Conservation (phyloP, 345 rosid genomes). For the Syzygium aqueum region DNA sequence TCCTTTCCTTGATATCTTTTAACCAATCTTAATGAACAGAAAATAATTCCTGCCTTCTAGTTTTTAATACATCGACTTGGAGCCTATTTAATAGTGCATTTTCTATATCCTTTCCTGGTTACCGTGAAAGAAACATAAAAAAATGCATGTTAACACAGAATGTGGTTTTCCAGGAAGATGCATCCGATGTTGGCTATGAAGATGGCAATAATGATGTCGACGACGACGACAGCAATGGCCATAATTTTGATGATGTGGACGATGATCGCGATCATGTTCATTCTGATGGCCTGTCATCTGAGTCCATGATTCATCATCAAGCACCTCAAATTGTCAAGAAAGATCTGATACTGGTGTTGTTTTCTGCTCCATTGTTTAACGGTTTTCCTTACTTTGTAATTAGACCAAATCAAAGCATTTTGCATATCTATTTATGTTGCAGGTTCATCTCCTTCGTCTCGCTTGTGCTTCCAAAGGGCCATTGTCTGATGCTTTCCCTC, state of each 20-base stretch:
- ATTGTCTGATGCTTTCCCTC: conserved; percentile 58
- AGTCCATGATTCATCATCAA: conserved; percentile 31
- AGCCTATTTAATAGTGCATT: neutral
- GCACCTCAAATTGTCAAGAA: conserved; percentile 41
- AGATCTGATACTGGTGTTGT: conserved; percentile 63
- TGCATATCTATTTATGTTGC: neutral
- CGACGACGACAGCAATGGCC: conserved; percentile 21
- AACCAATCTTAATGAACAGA: neutral
- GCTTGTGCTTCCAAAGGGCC: conserved; percentile 73
- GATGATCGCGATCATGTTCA: conserved; percentile 30
- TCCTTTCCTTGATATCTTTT: neutral
- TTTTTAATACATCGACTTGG: neutral
- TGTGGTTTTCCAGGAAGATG: neutral
- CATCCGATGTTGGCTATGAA: conserved; percentile 10
- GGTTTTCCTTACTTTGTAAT: neutral
- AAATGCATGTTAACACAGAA: neutral
- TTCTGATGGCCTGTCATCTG: conserved; percentile 30
- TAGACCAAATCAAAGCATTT: neutral
- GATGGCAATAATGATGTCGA: conserved; percentile 24
- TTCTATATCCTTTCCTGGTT: neutral
- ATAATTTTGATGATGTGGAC: conserved; percentile 13
- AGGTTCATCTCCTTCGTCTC: conserved; percentile 87
- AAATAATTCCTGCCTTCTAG: neutral
- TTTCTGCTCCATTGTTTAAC: neutral
- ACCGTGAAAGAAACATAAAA: neutral